These are phyloP conservation scores for Dioszegia hungarica DNA, from an alignment of 768 basidiomycete genomes.

Conservation along the genomic window DNA sequence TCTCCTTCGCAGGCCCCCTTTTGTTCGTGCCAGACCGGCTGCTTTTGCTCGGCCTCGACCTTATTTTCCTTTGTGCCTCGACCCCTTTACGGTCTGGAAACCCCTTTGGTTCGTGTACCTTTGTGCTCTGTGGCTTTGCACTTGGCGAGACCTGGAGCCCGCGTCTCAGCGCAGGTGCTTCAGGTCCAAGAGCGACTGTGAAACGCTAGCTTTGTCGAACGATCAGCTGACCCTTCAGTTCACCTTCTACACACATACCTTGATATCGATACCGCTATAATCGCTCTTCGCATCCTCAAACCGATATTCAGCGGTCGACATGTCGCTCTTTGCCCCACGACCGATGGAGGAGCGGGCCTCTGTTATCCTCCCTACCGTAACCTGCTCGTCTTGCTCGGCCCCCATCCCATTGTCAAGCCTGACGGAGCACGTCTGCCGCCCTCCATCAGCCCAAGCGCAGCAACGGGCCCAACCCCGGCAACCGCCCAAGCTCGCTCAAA, in stretches of 20 bases:
- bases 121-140: no score
- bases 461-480: not conserved
- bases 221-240: no score
- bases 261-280: no score
- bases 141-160: no score
- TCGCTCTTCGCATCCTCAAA: no score
- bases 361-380: constrained; percentile 72
- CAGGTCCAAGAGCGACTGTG: no score
- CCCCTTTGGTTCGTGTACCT: not conserved
- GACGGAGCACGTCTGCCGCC: constrained; percentile 67
- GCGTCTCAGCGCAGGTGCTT: no score
- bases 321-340: constrained; percentile 32
- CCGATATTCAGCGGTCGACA: no score
- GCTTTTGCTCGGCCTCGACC: not conserved
- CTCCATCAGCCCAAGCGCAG: constrained; percentile 2
- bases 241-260: no score
- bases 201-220: no score
- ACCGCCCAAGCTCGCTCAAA: constrained; percentile 19
- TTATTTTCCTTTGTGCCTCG: not conserved
- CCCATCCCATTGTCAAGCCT: constrained; percentile 69
- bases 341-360: constrained; percentile 55
- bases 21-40: no score
- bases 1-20: not conserved
- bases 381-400: constrained; percentile 71
- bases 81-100: not conserved